A percentile compares a stretch with the other conserved stretches of the same genome.
phyloP scores from a whole-genome alignment of 2,329 filamentous ascomycete genomes.

The Nemania abortiva region DNA sequence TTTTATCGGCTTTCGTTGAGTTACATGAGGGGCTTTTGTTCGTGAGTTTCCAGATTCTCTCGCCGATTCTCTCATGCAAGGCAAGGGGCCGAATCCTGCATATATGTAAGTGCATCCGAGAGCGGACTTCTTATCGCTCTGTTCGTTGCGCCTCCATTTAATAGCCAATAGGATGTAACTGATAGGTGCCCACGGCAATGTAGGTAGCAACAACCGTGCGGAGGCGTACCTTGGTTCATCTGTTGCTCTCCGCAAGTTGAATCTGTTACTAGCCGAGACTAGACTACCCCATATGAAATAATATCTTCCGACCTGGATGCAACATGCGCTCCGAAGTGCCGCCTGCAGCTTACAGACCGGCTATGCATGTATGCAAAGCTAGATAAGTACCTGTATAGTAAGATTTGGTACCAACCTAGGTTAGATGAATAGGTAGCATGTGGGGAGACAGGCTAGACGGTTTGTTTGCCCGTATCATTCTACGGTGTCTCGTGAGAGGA shows the following conservation, averaged over 20 bases:
- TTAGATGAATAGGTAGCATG: background rate
- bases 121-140: slow-evolving; percentile 28
- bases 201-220: background rate
- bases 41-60: slow-evolving; percentile 7
- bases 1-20: background rate
- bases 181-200: background rate
- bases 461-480: background rate
- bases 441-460: background rate
- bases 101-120: slow-evolving; percentile 33
- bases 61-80: background rate
- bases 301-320: slow-evolving; percentile 4
- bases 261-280: slow-evolving; percentile 8
- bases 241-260: slow-evolving; percentile 28
- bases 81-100: slow-evolving; percentile 10
- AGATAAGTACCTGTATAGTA: background rate
- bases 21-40: background rate
- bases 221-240: slow-evolving; percentile 16
- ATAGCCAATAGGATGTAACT: slow-evolving; percentile 21
- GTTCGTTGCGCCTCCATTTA: background rate
- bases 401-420: background rate
- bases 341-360: slow-evolving; percentile 20
- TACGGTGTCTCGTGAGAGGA: background rate
- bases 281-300: slow-evolving; percentile 26
- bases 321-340: slow-evolving; percentile 22
- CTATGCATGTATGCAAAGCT: slow-evolving; percentile 17